Evolutionary conservation across 495 filamentous ascomycete species (phyloP).

Genomic region (Geoglossum glabrum): DNA sequence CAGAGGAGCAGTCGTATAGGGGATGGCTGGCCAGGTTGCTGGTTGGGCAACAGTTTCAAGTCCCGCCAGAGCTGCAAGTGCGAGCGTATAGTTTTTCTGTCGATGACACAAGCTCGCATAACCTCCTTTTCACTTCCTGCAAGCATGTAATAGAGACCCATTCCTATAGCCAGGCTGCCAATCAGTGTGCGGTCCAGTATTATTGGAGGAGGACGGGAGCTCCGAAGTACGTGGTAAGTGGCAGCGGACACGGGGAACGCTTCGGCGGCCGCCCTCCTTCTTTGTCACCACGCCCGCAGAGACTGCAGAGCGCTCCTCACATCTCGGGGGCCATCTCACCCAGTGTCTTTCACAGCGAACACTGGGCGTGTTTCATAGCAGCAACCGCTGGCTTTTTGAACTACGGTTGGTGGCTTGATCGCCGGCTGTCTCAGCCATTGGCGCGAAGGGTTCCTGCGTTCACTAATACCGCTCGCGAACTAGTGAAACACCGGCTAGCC

Average conservation of each 20-base stretch:
- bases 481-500: not conserved
- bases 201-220: not conserved
- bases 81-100: not conserved
- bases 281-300: not conserved
- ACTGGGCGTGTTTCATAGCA: not conserved
- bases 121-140: not conserved
- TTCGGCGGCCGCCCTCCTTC: not conserved
- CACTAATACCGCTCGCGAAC: not conserved
- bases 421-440: not conserved
- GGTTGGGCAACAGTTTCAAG: not conserved
- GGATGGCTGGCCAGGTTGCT: not conserved
- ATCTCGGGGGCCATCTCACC: not conserved
- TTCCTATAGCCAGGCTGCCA: not conserved
- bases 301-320: not conserved
- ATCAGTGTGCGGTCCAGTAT: not conserved
- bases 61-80: not conserved
- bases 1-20: not conserved
- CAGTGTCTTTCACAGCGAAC: not conserved
- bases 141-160: not conserved
- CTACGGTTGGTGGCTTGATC: slow-evolving; percentile 1
- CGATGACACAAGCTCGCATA: not conserved
- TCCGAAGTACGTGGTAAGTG: not conserved
- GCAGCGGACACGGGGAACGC: not conserved
- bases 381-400: not conserved
- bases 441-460: slow-evolving; percentile 1